Evolutionary conservation across 352 stramenopile genomes (phyloP).

Genomic region (Blastocystis sp.): DNA sequence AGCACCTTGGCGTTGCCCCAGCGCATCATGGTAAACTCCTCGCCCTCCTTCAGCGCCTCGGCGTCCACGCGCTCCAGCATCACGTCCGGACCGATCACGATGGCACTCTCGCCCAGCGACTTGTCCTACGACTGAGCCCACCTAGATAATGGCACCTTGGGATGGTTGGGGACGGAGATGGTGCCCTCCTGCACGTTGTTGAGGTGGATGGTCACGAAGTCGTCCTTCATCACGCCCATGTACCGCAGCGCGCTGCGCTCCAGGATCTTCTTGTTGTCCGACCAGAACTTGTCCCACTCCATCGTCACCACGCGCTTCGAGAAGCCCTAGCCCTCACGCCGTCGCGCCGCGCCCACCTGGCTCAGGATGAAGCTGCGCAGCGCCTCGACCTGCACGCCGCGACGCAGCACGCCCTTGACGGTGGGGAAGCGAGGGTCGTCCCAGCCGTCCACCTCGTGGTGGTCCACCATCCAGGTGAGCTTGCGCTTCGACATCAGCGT

Average conservation of each 20-base stretch:
- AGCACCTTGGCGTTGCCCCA: slow-evolving; percentile 86
- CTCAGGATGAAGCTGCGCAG: slow-evolving; percentile 94
- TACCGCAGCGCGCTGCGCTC: slow-evolving; percentile 90
- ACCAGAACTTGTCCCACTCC: slow-evolving; percentile 99
- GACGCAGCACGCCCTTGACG: slow-evolving; percentile 90
- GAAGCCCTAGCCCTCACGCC: slow-evolving; percentile 56
- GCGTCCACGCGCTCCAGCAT: slow-evolving; percentile 92
- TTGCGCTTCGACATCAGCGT: slow-evolving; percentile 98
- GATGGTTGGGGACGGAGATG: slow-evolving; percentile 68
- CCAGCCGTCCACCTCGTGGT: slow-evolving; percentile 91
- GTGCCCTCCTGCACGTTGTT: slow-evolving; percentile 74
- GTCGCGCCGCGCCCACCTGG: slow-evolving; percentile 77
- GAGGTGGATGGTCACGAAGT: slow-evolving; percentile 83
- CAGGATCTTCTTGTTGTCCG: slow-evolving; percentile 96
- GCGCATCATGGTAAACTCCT: slow-evolving; percentile 94
- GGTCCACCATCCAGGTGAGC: slow-evolving; percentile 97
- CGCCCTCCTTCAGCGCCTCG: slow-evolving; percentile 85
- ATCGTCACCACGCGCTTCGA: slow-evolving; percentile 91
- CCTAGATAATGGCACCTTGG: slow-evolving; percentile 61
- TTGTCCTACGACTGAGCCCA: slow-evolving; percentile 63
- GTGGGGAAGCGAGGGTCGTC: slow-evolving; percentile 97
- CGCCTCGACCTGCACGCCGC: slow-evolving; percentile 89
- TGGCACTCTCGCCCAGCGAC: slow-evolving; percentile 65
- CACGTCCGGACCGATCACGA: slow-evolving; percentile 74
- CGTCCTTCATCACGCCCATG: slow-evolving; percentile 89